Evolutionary conservation across 2,329 filamentous ascomycete genomes (phyloP), one percentile per base, ranked within the genome.

Genomic region (Dactylellina haptotyla): DNA sequence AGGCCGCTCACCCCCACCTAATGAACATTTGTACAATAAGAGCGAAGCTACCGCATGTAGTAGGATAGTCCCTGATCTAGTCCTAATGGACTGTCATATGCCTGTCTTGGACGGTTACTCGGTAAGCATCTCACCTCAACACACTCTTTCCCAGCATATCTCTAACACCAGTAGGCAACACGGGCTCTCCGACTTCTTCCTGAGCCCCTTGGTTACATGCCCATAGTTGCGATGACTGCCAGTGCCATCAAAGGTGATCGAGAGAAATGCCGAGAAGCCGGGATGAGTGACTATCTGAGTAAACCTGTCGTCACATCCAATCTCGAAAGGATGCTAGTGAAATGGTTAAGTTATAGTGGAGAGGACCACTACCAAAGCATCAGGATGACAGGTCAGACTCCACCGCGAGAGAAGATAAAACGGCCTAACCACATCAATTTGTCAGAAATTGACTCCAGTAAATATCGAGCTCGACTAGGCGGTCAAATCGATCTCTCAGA

Each of bases 221-320:
- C 90, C 0, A 91, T 93, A 56, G 88, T 93, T 37, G 90, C 90
- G n/a, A 91, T 93, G 89, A 93, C 90, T 0, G 90, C 90, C 3
- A 90, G 88, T 2, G 90, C 90, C 0, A 92, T 92, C 41, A 89
- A 91, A 78, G 90, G 90, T 3, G 90, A 93, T 77, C 84, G 85
- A 53, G 90, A 92, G 79, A 92, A 91, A 78, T 92, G 90, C 78
- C 85, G 86, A 71, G 85, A 84, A 73, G 88, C 89, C 6, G 90
- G 90, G 30, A 92, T 92, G 90, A 89, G 92, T 76, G 89, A 91
- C 78, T 90, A 91, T 77, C 82, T 91, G 16, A 73, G 69, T 28
- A 73, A 73, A 56, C 69, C 61, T 9, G 69, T 73, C 3, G 69
- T 73, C 18, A 73, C 69, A 8, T 18, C 16, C 8, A 73, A 73